Percentiles rank a stretch among this genome's conserved stretches.
Conservation (phyloP, 495 filamentous ascomycete species). For the Jackrogersella minutella region DNA sequence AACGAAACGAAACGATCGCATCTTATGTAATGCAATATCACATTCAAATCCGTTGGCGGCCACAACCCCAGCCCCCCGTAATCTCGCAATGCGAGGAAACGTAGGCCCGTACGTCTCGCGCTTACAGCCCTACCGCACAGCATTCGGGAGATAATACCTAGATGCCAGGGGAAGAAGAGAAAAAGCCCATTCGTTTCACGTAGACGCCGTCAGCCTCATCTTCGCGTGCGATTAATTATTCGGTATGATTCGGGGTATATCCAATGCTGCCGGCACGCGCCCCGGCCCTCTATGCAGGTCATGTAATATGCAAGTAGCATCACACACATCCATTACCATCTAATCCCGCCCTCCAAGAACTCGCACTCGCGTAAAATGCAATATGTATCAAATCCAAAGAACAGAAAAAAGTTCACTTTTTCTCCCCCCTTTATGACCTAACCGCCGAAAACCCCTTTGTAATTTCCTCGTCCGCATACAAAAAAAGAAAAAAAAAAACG, state of each 20-base stretch:
- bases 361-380: too few relatives aligned
- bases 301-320: slow-evolving; percentile 2
- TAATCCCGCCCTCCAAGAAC: not conserved
- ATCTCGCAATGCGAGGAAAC: slow-evolving; percentile 9
- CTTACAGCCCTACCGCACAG: too few relatives aligned
- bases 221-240: not conserved
- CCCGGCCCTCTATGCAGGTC: not conserved
- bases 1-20: not conserved
- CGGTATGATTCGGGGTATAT: slow-evolving; percentile 14
- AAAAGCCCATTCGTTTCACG: not conserved
- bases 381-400: too few relatives aligned
- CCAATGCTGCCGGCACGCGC: not conserved
- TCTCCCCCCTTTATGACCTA: not conserved
- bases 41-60: not conserved
- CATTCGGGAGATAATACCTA: too few relatives aligned
- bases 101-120: too few relatives aligned
- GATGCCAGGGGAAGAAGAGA: too few relatives aligned
- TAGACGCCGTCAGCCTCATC: too few relatives aligned
- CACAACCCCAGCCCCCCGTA: not conserved
- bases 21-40: too few relatives aligned
- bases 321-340: slow-evolving; percentile 4
- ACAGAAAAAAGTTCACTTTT: not conserved
- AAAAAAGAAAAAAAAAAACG: not conserved
- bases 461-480: not conserved
- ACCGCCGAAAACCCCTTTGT: not conserved